A percentile compares a stretch with the other conserved stretches of the same genome.
These are phyloP conservation scores for Trametes gibbosa DNA, from an alignment of 768 basidiomycete genomes.

Conservation along the genomic window DNA sequence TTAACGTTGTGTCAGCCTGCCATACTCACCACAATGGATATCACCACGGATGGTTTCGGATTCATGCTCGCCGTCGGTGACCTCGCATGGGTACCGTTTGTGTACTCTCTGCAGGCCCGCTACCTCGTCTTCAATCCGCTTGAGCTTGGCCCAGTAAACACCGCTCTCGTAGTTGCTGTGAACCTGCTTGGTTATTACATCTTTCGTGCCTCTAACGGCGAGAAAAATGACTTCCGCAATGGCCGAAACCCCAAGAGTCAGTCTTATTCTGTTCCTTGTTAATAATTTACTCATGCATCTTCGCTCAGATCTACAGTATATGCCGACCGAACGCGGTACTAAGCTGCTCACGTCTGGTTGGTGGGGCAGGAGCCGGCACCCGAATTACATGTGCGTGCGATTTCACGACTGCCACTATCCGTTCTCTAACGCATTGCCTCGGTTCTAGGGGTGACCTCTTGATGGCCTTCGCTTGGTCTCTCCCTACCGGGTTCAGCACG, in stretches of 20 bases:
- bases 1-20: constrained; percentile 52
- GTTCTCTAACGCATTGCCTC: neutral
- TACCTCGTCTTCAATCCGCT: constrained; percentile 90
- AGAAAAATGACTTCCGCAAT: constrained; percentile 95
- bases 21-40: constrained; percentile 95
- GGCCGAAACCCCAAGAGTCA: constrained; percentile 92
- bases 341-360: constrained; percentile 93
- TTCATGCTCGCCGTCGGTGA: constrained; percentile 98
- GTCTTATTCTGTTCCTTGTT: neutral
- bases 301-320: constrained; percentile 63
- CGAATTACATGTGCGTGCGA: constrained; percentile 76
- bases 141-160: constrained; percentile 64
- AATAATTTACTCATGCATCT: neutral
- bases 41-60: constrained; percentile 95
- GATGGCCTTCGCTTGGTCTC: constrained; percentile 91
- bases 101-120: constrained; percentile 89
- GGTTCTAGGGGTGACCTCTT: constrained; percentile 70
- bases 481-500: constrained; percentile 87
- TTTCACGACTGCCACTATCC: neutral
- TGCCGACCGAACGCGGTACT: constrained; percentile 81
- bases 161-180: constrained; percentile 56
- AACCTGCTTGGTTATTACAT: constrained; percentile 84
- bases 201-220: constrained; percentile 83
- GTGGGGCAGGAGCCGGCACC: constrained; percentile 95
- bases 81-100: constrained; percentile 91